Conservation (phyloP, 2,329 filamentous ascomycete genomes). For the Neonectria faginata region DNA sequence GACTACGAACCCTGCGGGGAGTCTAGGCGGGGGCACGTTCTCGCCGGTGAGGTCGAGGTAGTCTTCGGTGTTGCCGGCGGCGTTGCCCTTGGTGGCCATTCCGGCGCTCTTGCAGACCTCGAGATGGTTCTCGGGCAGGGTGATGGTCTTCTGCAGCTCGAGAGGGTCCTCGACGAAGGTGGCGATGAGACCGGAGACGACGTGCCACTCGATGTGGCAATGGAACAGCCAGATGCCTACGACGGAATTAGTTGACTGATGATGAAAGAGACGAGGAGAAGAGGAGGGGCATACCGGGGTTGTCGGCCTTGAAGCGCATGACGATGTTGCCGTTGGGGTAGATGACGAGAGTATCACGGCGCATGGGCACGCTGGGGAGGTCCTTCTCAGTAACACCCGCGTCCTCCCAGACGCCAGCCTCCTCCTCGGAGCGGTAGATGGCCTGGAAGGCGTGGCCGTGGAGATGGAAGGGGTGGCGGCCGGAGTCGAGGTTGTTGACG, state of each 20-base stretch:
- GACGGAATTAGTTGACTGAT: neutral
- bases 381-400: slow-evolving; percentile 52
- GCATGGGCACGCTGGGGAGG: slow-evolving; percentile 70
- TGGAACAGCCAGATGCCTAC: slow-evolving; percentile 78
- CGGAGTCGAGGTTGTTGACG: slow-evolving; percentile 78
- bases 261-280: neutral
- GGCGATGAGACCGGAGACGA: slow-evolving; percentile 72
- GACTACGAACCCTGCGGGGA: slow-evolving; percentile 71
- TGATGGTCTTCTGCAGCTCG: slow-evolving; percentile 69
- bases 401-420: slow-evolving; percentile 66
- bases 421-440: slow-evolving; percentile 69
- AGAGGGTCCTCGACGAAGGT: slow-evolving; percentile 73
- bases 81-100: slow-evolving; percentile 73
- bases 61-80: slow-evolving; percentile 76
- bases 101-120: slow-evolving; percentile 67
- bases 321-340: slow-evolving; percentile 76
- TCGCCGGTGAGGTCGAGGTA: slow-evolving; percentile 73
- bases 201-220: slow-evolving; percentile 85
- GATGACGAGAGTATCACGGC: slow-evolving; percentile 76
- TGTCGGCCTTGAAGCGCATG: slow-evolving; percentile 74
- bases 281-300: slow-evolving; percentile 62
- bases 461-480: slow-evolving; percentile 82
- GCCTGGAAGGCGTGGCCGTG: slow-evolving; percentile 83
- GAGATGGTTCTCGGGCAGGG: slow-evolving; percentile 70
- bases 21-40: slow-evolving; percentile 62